Conservation (phyloP, 139 green algal species). For the Coelastrella sp. region DNA sequence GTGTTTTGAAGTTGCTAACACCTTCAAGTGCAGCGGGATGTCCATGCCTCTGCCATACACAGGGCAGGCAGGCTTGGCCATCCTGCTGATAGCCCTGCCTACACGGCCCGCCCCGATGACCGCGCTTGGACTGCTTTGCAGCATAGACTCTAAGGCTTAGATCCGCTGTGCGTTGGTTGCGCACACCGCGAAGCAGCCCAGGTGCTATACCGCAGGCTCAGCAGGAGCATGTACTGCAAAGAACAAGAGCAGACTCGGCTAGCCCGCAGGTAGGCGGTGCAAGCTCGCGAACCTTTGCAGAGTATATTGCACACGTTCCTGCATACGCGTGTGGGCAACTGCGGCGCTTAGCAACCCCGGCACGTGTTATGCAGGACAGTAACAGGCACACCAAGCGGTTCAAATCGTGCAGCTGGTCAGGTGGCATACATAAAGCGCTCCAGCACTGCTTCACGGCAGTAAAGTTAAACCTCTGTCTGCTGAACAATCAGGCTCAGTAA, state of each 20-base stretch:
- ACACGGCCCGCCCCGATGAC: constrained; percentile 48
- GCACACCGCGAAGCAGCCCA: too few species aligned
- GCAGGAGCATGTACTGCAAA: too few species aligned
- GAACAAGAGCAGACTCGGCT: too few species aligned
- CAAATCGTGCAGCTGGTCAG: not conserved
- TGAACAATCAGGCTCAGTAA: not conserved
- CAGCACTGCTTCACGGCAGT: not conserved
- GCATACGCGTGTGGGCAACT: too few species aligned
- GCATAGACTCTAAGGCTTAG: too few species aligned
- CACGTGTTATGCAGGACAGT: not conserved
- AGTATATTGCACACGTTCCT: not conserved
- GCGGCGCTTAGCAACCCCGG: not conserved
- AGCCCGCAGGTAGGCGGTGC: too few species aligned
- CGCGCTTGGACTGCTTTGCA: not conserved
- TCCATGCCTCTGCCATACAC: not conserved
- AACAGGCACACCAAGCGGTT: not conserved
- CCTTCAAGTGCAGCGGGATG: not conserved
- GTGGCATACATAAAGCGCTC: not conserved
- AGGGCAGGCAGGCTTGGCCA: not conserved
- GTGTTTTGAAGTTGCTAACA: not conserved
- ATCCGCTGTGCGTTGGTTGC: too few species aligned
- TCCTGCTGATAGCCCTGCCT: constrained; percentile 14
- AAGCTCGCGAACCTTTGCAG: too few species aligned
- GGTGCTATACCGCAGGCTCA: too few species aligned
- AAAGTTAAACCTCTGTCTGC: not conserved